Conservation (phyloP, 768 basidiomycete species). For the Dentipellis sp. region DNA sequence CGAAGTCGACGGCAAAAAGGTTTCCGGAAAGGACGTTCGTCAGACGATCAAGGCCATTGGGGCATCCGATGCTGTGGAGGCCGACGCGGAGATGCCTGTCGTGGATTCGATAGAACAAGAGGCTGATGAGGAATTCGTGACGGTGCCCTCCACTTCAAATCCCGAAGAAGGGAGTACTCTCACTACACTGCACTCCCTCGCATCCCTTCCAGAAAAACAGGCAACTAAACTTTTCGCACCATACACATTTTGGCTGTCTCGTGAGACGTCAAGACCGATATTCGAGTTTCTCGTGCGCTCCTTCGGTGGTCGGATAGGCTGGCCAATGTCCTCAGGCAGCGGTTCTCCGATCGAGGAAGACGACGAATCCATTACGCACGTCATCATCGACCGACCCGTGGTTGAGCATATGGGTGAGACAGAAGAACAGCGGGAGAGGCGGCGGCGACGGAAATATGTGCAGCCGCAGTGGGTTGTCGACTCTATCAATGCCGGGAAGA, state of each 20-base stretch:
- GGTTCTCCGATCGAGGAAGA: slow-evolving; percentile 73
- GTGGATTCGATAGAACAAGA: slow-evolving; percentile 21
- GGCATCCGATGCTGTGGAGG: slow-evolving; percentile 21
- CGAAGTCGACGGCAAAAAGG: slow-evolving; percentile 30
- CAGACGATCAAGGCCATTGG: slow-evolving; percentile 52
- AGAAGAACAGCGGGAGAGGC: slow-evolving; percentile 48
- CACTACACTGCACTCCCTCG: slow-evolving; percentile 61
- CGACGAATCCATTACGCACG: slow-evolving; percentile 85
- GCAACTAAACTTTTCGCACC: slow-evolving; percentile 67
- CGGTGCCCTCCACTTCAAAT: slow-evolving; percentile 45
- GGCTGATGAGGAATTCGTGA: slow-evolving; percentile 57
- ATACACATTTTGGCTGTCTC: slow-evolving; percentile 88
- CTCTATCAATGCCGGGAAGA: slow-evolving; percentile 80
- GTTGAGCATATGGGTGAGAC: slow-evolving; percentile 39
- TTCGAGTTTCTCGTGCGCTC: slow-evolving; percentile 92
- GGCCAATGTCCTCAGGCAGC: slow-evolving; percentile 73
- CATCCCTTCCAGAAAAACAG: slow-evolving; percentile 46
- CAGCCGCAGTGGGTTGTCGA: slow-evolving; percentile 99
- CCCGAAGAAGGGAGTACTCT: slow-evolving; percentile 37
- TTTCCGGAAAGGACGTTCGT: slow-evolving; percentile 52
- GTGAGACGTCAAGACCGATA: slow-evolving; percentile 83
- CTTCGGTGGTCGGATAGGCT: slow-evolving; percentile 88
- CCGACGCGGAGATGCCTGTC: slow-evolving; percentile 20
- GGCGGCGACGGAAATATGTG: slow-evolving; percentile 71
- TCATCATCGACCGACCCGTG: slow-evolving; percentile 86